Conservation (phyloP, 257 asterid genomes). For the Capsicum baccatum region DNA sequence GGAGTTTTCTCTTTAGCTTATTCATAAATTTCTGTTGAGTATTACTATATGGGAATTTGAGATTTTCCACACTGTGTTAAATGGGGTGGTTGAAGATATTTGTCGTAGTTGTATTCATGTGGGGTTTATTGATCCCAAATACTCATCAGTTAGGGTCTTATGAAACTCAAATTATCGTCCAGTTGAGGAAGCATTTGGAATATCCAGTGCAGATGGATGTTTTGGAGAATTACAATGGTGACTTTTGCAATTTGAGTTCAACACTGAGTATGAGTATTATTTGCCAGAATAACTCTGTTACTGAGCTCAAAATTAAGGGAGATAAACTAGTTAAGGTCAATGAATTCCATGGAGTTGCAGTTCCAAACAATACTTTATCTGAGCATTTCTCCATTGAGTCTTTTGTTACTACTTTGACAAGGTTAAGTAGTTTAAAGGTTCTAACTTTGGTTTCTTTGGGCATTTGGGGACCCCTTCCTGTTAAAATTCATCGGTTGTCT, state of each 20-base stretch:
- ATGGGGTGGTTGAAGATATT: constrained; percentile 42
- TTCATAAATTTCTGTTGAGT: neutral
- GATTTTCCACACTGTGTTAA: neutral
- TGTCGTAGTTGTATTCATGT: constrained; percentile 36
- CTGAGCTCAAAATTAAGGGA: constrained; percentile 55
- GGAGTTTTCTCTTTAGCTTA: neutral
- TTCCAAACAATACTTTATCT: constrained; percentile 47
- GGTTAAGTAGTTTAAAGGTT: constrained; percentile 55
- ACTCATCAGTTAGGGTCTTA: constrained; percentile 61
- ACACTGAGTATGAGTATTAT: constrained; percentile 58
- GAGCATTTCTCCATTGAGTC: constrained; percentile 70
- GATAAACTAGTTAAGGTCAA: constrained; percentile 41
- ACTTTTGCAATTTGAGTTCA: constrained; percentile 52
- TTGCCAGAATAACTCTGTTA: constrained; percentile 50
- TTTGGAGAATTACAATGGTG: constrained; percentile 44
- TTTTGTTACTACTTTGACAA: constrained; percentile 60
- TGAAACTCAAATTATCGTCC: constrained; percentile 63
- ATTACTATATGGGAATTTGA: neutral
- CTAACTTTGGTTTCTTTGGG: constrained; percentile 64
- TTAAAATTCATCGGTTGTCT: constrained; percentile 56
- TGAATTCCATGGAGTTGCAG: constrained; percentile 52
- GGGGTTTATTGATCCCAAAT: constrained; percentile 49
- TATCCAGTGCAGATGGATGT: constrained; percentile 60
- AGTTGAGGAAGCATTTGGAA: constrained; percentile 68
- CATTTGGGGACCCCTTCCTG: constrained; percentile 70